phyloP scores from a whole-genome alignment of 2,329 filamentous ascomycete genomes.

The Fusarium succisae region DNA sequence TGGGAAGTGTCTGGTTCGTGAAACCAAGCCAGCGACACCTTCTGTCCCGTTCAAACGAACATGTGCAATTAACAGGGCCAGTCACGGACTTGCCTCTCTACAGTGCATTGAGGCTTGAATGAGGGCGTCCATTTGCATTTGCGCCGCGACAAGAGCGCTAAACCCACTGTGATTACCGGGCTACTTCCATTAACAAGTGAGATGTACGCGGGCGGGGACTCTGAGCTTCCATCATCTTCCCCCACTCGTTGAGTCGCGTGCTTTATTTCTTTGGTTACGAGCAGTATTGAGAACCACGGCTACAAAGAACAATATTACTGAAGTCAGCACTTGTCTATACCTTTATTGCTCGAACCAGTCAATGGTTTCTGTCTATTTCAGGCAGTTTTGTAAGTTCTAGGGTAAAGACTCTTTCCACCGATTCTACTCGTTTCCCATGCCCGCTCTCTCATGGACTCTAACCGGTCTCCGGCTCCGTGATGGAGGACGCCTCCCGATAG shows the following conservation, averaged over 20 bases:
- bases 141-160: slow-evolving; percentile 18
- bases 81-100: slow-evolving; percentile 3
- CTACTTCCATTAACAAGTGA: background rate
- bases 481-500: slow-evolving; percentile 42
- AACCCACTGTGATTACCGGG: slow-evolving; percentile 23
- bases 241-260: slow-evolving; percentile 33
- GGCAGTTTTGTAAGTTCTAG: background rate
- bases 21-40: background rate
- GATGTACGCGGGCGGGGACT: slow-evolving; percentile 22
- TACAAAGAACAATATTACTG: background rate
- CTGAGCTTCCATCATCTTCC: slow-evolving; percentile 30
- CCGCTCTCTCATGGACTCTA: slow-evolving; percentile 33
- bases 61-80: slow-evolving; percentile 7
- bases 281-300: background rate
- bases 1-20: background rate
- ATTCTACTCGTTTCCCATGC: slow-evolving; percentile 33
- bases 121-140: background rate
- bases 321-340: background rate
- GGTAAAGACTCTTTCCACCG: slow-evolving; percentile 1
- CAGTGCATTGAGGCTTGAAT: slow-evolving; percentile 16
- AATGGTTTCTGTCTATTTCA: background rate
- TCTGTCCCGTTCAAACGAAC: slow-evolving; percentile 10
- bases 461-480: slow-evolving; percentile 36
- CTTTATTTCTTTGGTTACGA: background rate
- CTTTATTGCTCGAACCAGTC: background rate